These are phyloP conservation scores for Boletus rubroflammeus DNA, from an alignment of 768 basidiomycete genomes.

Conservation along the genomic window DNA sequence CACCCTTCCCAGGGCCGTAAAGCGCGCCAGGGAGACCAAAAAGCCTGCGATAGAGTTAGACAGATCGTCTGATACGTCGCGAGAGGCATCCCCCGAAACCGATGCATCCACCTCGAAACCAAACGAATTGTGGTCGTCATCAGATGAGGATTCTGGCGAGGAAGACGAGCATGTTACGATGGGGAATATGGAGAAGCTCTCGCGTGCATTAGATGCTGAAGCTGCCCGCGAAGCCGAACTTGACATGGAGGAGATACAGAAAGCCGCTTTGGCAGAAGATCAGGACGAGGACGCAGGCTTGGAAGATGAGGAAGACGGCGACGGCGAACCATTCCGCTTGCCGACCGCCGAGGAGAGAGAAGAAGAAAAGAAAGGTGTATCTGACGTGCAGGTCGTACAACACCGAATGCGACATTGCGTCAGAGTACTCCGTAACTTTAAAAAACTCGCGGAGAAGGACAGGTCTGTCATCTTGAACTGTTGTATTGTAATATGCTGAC, in stretches of 20 bases:
- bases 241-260: slow-evolving; percentile 61
- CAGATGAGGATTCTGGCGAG: slow-evolving; percentile 43
- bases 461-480: slow-evolving; percentile 38
- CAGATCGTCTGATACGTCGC: slow-evolving; percentile 31
- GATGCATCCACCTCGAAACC: slow-evolving; percentile 20
- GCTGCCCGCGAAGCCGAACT: slow-evolving; percentile 66
- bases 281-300: slow-evolving; percentile 44
- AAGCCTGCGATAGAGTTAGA: slow-evolving; percentile 18
- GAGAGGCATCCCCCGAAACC: slow-evolving; percentile 45
- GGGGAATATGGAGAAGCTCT: slow-evolving; percentile 79
- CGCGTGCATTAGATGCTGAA: slow-evolving; percentile 68
- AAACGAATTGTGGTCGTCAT: slow-evolving; percentile 36
- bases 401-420: slow-evolving; percentile 77
- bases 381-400: slow-evolving; percentile 74
- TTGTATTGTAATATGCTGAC: slow-evolving; percentile 6
- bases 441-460: slow-evolving; percentile 58
- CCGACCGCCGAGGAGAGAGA: slow-evolving; percentile 72
- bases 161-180: slow-evolving; percentile 61
- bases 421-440: slow-evolving; percentile 69
- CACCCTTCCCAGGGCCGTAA: slow-evolving; percentile 29
- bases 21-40: slow-evolving; percentile 35
- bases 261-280: slow-evolving; percentile 47
- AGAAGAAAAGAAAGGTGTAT: slow-evolving; percentile 63
- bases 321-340: slow-evolving; percentile 50
- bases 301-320: slow-evolving; percentile 37